phyloP scores from a whole-genome alignment of 495 filamentous ascomycete species.

The Gamarada debralockiae region DNA sequence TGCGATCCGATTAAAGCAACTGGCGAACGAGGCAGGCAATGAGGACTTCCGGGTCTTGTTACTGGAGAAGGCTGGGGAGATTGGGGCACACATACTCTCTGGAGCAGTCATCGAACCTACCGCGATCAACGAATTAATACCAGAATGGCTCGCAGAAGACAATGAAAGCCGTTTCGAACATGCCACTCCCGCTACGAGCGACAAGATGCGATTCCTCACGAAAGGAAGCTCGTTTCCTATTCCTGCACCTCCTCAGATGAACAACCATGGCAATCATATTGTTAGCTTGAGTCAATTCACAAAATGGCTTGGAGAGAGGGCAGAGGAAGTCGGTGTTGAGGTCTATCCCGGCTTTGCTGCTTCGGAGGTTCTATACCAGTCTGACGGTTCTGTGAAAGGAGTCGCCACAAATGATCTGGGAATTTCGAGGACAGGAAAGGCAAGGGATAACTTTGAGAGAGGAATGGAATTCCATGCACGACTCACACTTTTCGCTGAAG shows the following conservation, averaged over 20 bases:
- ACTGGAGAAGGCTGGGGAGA: slow-evolving; percentile 91
- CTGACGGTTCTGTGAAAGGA: slow-evolving; percentile 85
- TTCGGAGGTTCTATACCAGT: slow-evolving; percentile 81
- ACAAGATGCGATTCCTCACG: slow-evolving; percentile 95
- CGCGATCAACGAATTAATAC: slow-evolving; percentile 84
- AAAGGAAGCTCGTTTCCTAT: slow-evolving; percentile 72
- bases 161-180: slow-evolving; percentile 82
- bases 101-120: slow-evolving; percentile 93
- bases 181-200: slow-evolving; percentile 74
- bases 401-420: slow-evolving; percentile 97
- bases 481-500: slow-evolving; percentile 90
- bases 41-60: slow-evolving; percentile 92
- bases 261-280: slow-evolving; percentile 98
- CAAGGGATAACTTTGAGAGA: slow-evolving; percentile 88
- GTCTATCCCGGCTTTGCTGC: slow-evolving; percentile 96
- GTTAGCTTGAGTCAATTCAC: slow-evolving; percentile 89
- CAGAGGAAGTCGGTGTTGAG: slow-evolving; percentile 97
- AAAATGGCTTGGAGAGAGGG: slow-evolving; percentile 92
- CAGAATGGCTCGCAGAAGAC: slow-evolving; percentile 86
- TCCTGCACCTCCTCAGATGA: slow-evolving; percentile 92
- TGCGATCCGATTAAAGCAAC: slow-evolving; percentile 91
- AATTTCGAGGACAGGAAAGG: slow-evolving; percentile 71
- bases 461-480: slow-evolving; percentile 99
- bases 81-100: slow-evolving; percentile 93
- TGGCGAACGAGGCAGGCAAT: slow-evolving; percentile 92